Evolutionary conservation across 495 filamentous ascomycete genomes (phyloP), one percentile per base, ranked within the genome.

Genomic region (Mytilinidion resinicola): DNA sequence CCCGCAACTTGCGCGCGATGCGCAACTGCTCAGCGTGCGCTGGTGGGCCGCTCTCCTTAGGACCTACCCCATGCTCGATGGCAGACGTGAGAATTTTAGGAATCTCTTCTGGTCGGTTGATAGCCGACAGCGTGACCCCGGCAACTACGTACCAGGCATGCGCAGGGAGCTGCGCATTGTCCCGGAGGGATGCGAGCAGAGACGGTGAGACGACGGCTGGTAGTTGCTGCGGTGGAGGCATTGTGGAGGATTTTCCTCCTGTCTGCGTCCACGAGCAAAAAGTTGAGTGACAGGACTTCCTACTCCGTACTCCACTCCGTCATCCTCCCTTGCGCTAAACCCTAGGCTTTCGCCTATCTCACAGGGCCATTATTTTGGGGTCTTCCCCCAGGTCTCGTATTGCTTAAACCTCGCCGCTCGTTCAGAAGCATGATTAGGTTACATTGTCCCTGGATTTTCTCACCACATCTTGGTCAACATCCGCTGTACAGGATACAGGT

Each of bases 81-180:
- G 76, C 78, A 62, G 75, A 64, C 9, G 69, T 56, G 61, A 78
- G 80, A 9, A 83, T 72, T 30, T 68, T 68, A 1, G 74, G 70
- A 14, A 83, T 76, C 56, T 82, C 77, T 48, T 79, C 72, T n/a
- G 79, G 75, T 1, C 77, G 72, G 62, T 83, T 83, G 14, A 83
- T 64, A 14, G 74, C 65, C 12, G 74, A 75, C 30, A 83, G 73
- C 1, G 79, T 76, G 7, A 76, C 73, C 5, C 73, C 76, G n/a
- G 76, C 71, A 39, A 82, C 69, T 58, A 80, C 73, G 61, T 83
- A 81, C 76, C 80, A 83, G 17, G 71, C 72, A 47, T 80, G 65
- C 10, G 54, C 60, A 15, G 81, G 81, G 4, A 83, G 70, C 35
- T 72, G 54, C 14, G 78, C 68, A 37, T 71, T 65, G 41, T 56